Percentiles rank a stretch among this genome's conserved stretches.
phyloP scores from a whole-genome alignment of 169 alveolate species.

The Amoebophrya sp. region DNA sequence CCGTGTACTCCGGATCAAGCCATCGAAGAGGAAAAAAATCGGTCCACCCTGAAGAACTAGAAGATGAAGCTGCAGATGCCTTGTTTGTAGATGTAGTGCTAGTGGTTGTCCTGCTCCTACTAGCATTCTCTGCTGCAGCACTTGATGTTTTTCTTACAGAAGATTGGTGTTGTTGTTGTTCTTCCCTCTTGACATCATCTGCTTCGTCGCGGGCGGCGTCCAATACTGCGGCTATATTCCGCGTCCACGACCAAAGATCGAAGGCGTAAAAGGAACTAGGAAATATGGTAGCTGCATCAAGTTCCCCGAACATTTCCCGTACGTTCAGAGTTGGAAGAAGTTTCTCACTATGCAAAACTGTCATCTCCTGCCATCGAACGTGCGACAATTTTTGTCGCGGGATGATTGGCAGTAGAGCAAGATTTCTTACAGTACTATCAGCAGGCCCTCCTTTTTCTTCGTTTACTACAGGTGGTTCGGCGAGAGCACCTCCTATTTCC shows the following conservation, averaged over 20 bases:
- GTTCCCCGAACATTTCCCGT: neutral
- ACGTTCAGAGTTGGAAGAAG: neutral
- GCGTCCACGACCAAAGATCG: neutral
- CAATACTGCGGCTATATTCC: neutral
- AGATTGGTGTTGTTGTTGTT: no score
- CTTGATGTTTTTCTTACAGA: no score
- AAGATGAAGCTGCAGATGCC: no score
- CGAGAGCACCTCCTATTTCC: neutral
- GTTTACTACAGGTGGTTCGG: neutral
- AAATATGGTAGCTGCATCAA: neutral
- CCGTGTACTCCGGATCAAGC: neutral
- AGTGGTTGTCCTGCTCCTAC: neutral
- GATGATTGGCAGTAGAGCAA: neutral
- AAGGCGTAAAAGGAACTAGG: neutral
- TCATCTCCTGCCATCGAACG: constrained; percentile 14
- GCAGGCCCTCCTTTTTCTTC: neutral
- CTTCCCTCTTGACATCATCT: neutral
- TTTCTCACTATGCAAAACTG: no score
- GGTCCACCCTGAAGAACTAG: no score
- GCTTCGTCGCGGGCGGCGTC: neutral
- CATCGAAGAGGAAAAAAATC: neutral
- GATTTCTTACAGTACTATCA: neutral
- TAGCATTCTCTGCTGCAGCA: neutral
- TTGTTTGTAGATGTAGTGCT: no score
- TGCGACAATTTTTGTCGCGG: neutral